phyloP scores from a whole-genome alignment of 306 rosid species.

The Vigna radiata region DNA sequence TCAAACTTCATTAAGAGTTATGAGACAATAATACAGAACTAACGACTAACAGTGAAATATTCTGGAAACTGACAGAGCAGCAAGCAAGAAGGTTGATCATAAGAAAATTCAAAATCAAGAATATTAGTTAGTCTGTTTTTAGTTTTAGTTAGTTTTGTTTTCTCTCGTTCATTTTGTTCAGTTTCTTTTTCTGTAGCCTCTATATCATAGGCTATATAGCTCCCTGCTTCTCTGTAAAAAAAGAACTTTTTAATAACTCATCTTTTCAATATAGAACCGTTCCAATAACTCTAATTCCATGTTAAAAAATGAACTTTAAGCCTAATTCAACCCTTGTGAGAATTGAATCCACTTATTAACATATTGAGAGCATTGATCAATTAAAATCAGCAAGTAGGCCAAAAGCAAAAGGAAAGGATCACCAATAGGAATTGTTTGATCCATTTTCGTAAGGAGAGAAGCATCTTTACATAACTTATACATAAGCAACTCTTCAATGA shows the following conservation, averaged over 20 bases:
- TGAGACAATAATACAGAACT: not conserved
- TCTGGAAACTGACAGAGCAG: not conserved
- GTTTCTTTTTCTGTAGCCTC: no score
- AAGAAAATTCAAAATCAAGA: not conserved
- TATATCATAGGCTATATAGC: no score
- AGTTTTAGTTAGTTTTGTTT: no score
- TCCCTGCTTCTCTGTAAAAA: no score
- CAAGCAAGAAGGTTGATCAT: not conserved
- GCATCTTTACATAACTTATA: constrained; percentile 2
- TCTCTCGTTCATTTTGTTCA: no score
- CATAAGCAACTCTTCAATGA: constrained; percentile 31
- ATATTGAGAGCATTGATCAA: constrained; percentile 5
- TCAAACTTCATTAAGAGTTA: not conserved
- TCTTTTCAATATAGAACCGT: no score
- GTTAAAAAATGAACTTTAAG: no score
- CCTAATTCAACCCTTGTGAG: no score
- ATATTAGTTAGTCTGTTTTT: not conserved
- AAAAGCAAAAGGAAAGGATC: not conserved
- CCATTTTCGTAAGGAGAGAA: not conserved
- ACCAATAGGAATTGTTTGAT: not conserved
- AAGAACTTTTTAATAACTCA: no score
- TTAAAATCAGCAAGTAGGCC: constrained; percentile 22
- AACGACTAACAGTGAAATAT: not conserved
- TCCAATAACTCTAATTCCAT: no score
- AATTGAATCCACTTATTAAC: no score